Conservation (phyloP, 208 protist genomes). For the Trypanosoma brucei region DNA sequence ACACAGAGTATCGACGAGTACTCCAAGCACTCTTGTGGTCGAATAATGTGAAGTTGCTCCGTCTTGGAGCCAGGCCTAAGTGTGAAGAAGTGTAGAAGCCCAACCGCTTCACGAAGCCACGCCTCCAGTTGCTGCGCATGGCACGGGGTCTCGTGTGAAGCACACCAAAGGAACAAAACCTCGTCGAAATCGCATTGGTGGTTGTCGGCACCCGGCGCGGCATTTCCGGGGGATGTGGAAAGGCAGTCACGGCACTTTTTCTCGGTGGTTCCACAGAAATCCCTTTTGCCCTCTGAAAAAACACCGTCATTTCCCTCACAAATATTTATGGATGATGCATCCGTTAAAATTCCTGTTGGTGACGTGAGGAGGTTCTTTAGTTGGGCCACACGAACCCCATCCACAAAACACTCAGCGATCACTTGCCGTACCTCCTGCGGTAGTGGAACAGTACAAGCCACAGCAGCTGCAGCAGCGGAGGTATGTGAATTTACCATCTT, state of each 20-base stretch:
- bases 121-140: neutral
- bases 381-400: neutral
- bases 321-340: neutral
- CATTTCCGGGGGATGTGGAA: neutral
- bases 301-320: too few relatives aligned
- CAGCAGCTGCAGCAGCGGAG: neutral
- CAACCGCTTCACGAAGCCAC: conserved; percentile 10
- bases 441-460: neutral
- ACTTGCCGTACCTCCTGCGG: neutral
- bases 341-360: neutral
- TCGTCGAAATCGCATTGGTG: conserved; percentile 3
- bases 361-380: neutral
- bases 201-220: neutral
- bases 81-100: conserved; percentile 14
- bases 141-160: conserved; percentile 9
- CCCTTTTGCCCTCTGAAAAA: too few relatives aligned
- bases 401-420: neutral
- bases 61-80: neutral
- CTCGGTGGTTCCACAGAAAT: too few relatives aligned
- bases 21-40: neutral
- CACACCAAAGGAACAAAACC: conserved; percentile 8
- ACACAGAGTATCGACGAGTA: conserved; percentile 6
- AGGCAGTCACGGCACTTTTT: too few relatives aligned
- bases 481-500: too few relatives aligned
- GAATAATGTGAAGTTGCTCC: neutral